Percentiles rank a stretch among this genome's conserved stretches.
These are phyloP conservation scores for Aaosphaeria arxii DNA, from an alignment of 2,329 filamentous ascomycete genomes.

Conservation along the genomic window DNA sequence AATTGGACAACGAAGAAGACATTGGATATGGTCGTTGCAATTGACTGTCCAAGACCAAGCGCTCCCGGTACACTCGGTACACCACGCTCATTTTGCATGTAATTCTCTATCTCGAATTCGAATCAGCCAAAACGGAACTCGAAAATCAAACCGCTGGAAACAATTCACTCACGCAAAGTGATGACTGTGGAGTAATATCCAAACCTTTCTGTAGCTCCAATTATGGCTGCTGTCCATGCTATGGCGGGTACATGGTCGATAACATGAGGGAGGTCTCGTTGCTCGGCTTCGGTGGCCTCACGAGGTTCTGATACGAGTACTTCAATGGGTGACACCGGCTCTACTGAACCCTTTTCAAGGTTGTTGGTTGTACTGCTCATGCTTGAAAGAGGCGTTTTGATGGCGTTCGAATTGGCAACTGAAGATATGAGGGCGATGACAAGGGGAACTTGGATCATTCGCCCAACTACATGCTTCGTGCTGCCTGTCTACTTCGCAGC, in stretches of 20 bases:
- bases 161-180: no score
- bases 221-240: conserved; percentile 7
- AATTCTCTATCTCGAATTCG: no score
- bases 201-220: conserved; percentile 7
- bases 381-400: no score
- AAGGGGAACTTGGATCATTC: not conserved
- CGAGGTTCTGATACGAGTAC: not conserved
- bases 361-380: not conserved
- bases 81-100: no score
- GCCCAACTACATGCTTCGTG: not conserved
- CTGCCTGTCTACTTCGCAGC: not conserved
- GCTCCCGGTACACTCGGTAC: conserved; percentile 10
- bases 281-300: conserved; percentile 6
- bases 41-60: conserved; percentile 17
- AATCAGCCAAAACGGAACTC: no score
- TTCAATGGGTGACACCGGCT: not conserved
- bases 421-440: not conserved
- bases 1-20: conserved; percentile 12
- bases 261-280: conserved; percentile 6
- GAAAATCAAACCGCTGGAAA: no score
- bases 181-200: conserved; percentile 3
- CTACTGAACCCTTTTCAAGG: not conserved
- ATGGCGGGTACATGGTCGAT: conserved; percentile 7
- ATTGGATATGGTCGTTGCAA: conserved; percentile 13
- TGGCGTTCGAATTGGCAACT: no score